Conservation (phyloP, 129 eudicot species). For the Centrapalus pauciflorus region DNA sequence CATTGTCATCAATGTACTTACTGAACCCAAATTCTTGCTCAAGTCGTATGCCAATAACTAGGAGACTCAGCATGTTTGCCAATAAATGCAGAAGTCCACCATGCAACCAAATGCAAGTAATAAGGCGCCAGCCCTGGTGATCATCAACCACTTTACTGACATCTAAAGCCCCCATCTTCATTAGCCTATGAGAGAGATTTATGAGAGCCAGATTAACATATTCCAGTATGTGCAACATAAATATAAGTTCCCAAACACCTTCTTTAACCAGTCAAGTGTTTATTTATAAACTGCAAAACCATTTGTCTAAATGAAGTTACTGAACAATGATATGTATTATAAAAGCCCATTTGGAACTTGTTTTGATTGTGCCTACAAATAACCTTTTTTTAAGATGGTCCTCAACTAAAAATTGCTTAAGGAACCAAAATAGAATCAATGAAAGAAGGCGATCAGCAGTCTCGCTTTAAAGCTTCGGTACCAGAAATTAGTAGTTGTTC, state of each 20-base stretch:
- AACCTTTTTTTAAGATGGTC: not conserved
- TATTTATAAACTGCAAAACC: not conserved
- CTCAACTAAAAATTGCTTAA: not conserved
- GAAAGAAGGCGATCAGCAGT: not conserved
- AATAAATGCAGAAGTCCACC: conserved; percentile 85
- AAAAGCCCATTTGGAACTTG: not conserved
- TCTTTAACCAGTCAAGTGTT: not conserved
- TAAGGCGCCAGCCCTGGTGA: conserved; percentile 84
- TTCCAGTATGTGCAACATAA: not conserved
- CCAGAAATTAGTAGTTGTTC: too few species aligned
- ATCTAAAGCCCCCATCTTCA: conserved; percentile 94
- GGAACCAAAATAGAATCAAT: not conserved
- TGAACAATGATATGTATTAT: not conserved
- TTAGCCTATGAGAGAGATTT: conserved; percentile 36
- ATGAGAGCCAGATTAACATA: not conserved
- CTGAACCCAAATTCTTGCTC: conserved; percentile 96
- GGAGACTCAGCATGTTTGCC: conserved; percentile 86
- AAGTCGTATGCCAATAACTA: conserved; percentile 85
- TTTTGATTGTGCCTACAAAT: not conserved
- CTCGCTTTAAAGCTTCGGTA: not conserved
- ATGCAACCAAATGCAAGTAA: conserved; percentile 93
- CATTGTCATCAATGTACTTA: conserved; percentile 26
- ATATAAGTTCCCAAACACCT: not conserved
- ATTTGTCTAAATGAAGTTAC: not conserved
- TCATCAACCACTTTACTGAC: conserved; percentile 59